Conservation (phyloP, 495 filamentous ascomycete genomes). For the Daldinia loculata region DNA sequence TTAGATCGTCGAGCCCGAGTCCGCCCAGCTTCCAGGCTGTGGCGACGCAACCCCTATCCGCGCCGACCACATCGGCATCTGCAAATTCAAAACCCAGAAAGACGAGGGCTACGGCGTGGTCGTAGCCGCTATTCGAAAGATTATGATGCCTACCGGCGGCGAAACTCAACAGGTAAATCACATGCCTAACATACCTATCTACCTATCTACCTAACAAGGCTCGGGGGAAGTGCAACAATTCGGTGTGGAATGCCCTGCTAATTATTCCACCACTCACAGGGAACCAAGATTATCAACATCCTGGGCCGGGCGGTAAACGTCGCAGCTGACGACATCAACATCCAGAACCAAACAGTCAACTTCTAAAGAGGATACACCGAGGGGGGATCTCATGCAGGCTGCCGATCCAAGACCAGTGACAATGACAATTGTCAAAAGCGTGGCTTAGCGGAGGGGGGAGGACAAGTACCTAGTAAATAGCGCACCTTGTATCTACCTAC, state of each 20-base stretch:
- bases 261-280: background rate
- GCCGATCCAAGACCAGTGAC: background rate
- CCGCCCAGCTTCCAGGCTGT: slow-evolving; percentile 1
- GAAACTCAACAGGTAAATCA: background rate
- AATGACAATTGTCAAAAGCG: background rate
- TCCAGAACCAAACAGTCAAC: background rate
- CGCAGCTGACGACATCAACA: background rate
- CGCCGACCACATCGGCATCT: background rate
- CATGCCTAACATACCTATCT: background rate
- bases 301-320: background rate
- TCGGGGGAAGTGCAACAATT: background rate
- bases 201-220: no score
- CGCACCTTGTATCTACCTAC: background rate
- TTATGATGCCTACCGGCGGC: background rate
- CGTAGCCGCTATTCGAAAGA: background rate
- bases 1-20: background rate
- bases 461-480: slow-evolving; percentile 1
- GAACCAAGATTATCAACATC: background rate
- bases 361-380: background rate
- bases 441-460: background rate
- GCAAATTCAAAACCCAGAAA: background rate
- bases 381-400: background rate
- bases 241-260: background rate
- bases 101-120: background rate
- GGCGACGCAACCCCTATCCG: background rate